Conservation (phyloP, 768 basidiomycete genomes). For the Boletus fagicola region DNA sequence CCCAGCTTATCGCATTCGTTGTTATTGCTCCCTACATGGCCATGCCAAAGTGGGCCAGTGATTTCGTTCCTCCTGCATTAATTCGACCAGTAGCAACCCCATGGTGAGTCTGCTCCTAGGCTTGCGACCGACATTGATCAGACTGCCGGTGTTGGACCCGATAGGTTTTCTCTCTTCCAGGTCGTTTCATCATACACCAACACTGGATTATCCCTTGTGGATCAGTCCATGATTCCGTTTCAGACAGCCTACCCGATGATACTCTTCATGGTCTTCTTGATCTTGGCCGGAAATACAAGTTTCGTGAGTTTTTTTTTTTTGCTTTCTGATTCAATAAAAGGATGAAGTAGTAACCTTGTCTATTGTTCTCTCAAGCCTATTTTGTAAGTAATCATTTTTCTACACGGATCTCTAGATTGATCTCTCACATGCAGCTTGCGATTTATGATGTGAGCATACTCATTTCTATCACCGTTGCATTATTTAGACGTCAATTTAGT, state of each 20-base stretch:
- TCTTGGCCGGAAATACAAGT: conserved; percentile 90
- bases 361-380: conserved; percentile 56
- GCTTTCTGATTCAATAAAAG: background rate
- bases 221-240: conserved; percentile 91
- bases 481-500: conserved; percentile 39
- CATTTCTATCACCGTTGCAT: background rate
- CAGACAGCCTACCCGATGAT: conserved; percentile 83
- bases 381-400: conserved; percentile 55
- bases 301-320: conserved; percentile 68
- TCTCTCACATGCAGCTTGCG: conserved; percentile 54
- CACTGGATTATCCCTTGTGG: conserved; percentile 82
- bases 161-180: conserved; percentile 84
- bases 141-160: background rate
- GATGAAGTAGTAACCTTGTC: background rate
- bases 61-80: conserved; percentile 61
- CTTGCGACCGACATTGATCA: background rate
- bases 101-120: conserved; percentile 49
- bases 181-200: conserved; percentile 86
- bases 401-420: background rate
- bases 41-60: conserved; percentile 51
- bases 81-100: conserved; percentile 53
- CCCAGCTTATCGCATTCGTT: conserved; percentile 67
- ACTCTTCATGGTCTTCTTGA: conserved; percentile 63
- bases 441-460: conserved; percentile 67
- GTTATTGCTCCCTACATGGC: conserved; percentile 83